Conservation (phyloP, 2,329 filamentous ascomycete genomes). For the Neoscytalidium dimidiatum region DNA sequence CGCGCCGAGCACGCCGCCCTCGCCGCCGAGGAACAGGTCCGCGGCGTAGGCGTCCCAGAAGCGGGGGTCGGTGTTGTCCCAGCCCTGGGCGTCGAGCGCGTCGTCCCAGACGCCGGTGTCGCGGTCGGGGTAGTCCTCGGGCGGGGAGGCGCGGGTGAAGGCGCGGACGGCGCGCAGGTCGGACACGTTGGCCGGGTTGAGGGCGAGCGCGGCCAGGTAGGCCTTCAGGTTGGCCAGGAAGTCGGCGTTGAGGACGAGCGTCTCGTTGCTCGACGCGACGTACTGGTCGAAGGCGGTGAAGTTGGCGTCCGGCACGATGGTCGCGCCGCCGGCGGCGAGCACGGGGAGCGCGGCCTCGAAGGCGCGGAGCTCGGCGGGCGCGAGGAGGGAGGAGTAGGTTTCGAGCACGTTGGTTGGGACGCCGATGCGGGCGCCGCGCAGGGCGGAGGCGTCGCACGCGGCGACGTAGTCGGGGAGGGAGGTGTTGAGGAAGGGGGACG, state of each 20-base stretch:
- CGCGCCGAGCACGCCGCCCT: conserved; percentile 63
- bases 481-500: conserved; percentile 54
- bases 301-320: conserved; percentile 61
- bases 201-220: conserved; percentile 59
- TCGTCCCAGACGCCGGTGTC: conserved; percentile 60
- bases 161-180: conserved; percentile 53
- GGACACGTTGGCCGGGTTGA: conserved; percentile 60
- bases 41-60: conserved; percentile 61
- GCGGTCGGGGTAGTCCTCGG: conserved; percentile 63
- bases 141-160: conserved; percentile 56
- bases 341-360: conserved; percentile 59
- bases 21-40: conserved; percentile 56
- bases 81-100: conserved; percentile 50
- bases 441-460: conserved; percentile 55
- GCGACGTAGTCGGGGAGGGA: conserved; percentile 61
- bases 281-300: conserved; percentile 56
- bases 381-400: conserved; percentile 30
- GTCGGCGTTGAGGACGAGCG: conserved; percentile 57
- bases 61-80: conserved; percentile 55
- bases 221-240: conserved; percentile 57
- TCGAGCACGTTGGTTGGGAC: conserved; percentile 62
- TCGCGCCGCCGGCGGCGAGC: conserved; percentile 59
- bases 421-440: conserved; percentile 63
- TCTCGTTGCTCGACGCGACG: conserved; percentile 41
- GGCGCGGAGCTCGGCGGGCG: conserved; percentile 43